Evolutionary conservation across 2,329 filamentous ascomycete species (phyloP).

Genomic region (Amauroascus niger): DNA sequence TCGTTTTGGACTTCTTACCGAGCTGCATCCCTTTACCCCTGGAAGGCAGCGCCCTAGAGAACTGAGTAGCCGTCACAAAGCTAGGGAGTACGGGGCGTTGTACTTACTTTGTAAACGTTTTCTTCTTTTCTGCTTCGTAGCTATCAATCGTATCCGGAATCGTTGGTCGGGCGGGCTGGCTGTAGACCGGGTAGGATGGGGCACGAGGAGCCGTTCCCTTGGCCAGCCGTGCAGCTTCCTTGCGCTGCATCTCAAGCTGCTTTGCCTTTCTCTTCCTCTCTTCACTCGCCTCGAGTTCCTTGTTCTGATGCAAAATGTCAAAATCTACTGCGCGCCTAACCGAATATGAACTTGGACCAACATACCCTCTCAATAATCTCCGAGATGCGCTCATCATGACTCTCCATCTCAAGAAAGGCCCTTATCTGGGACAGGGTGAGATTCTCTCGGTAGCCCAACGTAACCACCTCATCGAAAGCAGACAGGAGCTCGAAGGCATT

Average conservation of each 20-base stretch:
- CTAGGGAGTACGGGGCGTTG: not conserved
- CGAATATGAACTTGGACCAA: slow-evolving; percentile 16
- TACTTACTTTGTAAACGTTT: slow-evolving; percentile 66
- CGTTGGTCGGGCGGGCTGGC: slow-evolving; percentile 62
- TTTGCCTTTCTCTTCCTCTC: slow-evolving; percentile 98
- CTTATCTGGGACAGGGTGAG: slow-evolving; percentile 94
- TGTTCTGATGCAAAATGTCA: slow-evolving; percentile 59
- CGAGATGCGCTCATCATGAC: slow-evolving; percentile 96
- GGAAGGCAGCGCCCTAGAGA: slow-evolving; percentile 45
- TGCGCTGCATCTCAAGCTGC: slow-evolving; percentile 96
- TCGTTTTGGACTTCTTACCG: slow-evolving; percentile 96
- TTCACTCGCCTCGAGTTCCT: slow-evolving; percentile 94
- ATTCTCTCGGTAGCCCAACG: slow-evolving; percentile 91
- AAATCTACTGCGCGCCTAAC: slow-evolving; percentile 17
- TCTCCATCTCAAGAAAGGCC: slow-evolving; percentile 98
- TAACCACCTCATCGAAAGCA: slow-evolving; percentile 95
- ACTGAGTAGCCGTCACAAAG: not conserved
- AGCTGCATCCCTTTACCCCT: slow-evolving; percentile 98
- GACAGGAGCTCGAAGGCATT: slow-evolving; percentile 95
- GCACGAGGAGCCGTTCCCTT: slow-evolving; percentile 59
- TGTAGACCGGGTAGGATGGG: slow-evolving; percentile 82
- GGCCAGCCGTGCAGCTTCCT: slow-evolving; percentile 75
- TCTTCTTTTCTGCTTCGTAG: slow-evolving; percentile 97
- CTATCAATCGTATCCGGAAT: slow-evolving; percentile 78
- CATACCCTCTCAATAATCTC: slow-evolving; percentile 86